Evolutionary conservation across 345 rosid species (phyloP).

Genomic region (Odontarrhena argentea): DNA sequence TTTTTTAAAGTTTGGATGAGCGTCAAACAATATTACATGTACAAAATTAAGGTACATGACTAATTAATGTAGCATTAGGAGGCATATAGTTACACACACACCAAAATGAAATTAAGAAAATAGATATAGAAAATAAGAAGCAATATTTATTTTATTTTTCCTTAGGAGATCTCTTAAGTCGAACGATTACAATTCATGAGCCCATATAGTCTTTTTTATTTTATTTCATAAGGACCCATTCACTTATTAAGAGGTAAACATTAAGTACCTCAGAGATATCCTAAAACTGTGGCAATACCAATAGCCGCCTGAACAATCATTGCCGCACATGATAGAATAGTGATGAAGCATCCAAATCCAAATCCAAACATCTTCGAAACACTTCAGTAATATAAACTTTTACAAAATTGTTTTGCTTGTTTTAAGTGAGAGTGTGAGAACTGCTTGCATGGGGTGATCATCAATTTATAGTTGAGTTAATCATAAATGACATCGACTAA

Average conservation of each 20-base stretch:
- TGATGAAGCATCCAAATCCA: background rate
- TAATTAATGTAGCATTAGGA: background rate
- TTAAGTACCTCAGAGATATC: background rate
- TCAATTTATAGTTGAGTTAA: constrained; percentile 18
- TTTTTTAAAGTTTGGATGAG: background rate
- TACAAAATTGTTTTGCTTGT: background rate
- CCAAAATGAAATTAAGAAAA: background rate
- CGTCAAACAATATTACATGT: background rate
- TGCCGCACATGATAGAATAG: background rate
- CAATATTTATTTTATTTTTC: constrained; percentile 13
- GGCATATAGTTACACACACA: background rate
- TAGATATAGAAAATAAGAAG: background rate
- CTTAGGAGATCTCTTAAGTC: constrained; percentile 3
- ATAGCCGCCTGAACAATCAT: background rate
- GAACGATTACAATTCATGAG: constrained; percentile 12
- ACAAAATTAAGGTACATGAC: background rate
- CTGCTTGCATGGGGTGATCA: constrained; percentile 6
- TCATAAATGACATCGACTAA: constrained; percentile 7
- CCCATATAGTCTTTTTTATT: background rate
- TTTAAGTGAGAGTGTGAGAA: background rate
- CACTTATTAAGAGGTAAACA: background rate
- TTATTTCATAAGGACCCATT: too few relatives aligned
- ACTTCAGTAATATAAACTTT: background rate
- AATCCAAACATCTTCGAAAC: background rate
- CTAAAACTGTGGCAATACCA: background rate